Evolutionary conservation across 495 filamentous ascomycete genomes (phyloP).

Genomic region (Aspergillus campestris): DNA sequence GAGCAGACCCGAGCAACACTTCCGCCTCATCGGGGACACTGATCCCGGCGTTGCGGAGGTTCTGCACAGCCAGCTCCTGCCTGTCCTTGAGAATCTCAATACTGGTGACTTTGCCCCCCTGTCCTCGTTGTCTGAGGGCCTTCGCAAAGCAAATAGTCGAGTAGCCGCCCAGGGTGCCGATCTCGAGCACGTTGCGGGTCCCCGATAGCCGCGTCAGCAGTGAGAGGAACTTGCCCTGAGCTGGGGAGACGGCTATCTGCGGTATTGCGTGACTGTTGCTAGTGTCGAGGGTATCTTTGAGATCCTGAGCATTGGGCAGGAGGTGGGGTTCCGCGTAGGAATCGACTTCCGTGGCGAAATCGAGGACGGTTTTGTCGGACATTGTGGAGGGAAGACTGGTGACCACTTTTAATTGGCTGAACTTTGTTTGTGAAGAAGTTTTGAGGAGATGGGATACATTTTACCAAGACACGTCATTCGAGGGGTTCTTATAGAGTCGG

Average conservation of each 20-base stretch:
- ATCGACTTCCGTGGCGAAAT: no score
- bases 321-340: no score
- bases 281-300: no score
- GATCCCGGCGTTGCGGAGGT: slow-evolving; percentile 24
- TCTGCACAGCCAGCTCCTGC: slow-evolving; percentile 34
- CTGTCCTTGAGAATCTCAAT: slow-evolving; percentile 35
- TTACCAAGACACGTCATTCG: no score
- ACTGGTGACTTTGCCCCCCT: slow-evolving; percentile 33
- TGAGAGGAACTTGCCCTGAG: slow-evolving; percentile 35
- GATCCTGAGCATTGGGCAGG: no score
- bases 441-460: no score
- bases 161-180: slow-evolving; percentile 47
- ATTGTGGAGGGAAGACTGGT: no score
- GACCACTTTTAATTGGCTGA: no score
- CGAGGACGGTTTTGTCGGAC: no score
- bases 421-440: no score
- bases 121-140: slow-evolving; percentile 5
- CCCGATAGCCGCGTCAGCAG: slow-evolving; percentile 23
- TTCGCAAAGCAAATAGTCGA: slow-evolving; percentile 43
- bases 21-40: slow-evolving; percentile 25
- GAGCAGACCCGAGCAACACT: slow-evolving; percentile 33
- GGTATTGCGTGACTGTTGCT: no score
- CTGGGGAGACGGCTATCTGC: slow-evolving; percentile 27
- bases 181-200: slow-evolving; percentile 38
- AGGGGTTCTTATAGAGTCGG: no score